Percentiles rank a stretch among this genome's conserved stretches.
Conservation (phyloP, 2,329 filamentous ascomycete genomes). For the Ophiostoma australiae region DNA sequence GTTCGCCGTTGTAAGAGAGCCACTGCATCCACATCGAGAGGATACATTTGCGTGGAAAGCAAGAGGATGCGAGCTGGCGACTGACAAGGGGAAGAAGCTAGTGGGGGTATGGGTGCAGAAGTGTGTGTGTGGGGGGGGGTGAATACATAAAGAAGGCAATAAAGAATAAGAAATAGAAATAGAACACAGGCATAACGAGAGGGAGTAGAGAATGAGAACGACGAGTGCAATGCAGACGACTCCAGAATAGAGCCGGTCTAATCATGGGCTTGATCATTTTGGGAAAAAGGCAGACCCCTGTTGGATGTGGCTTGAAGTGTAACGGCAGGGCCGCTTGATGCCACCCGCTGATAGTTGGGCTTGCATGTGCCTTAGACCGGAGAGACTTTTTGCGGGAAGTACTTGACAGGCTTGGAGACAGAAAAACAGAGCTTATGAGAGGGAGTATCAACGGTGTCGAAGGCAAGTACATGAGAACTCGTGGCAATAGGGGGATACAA, state of each 20-base stretch:
- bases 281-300: background rate
- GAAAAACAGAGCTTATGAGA: background rate
- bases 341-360: conserved; percentile 6
- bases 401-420: background rate
- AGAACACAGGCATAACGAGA: background rate
- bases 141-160: conserved; percentile 2
- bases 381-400: background rate
- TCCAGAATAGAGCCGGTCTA: conserved; percentile 2
- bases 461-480: background rate
- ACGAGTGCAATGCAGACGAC: background rate
- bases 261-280: conserved; percentile 11
- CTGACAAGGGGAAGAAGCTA: conserved; percentile 11
- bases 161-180: conserved; percentile 4
- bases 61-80: background rate
- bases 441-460: background rate
- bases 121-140: conserved; percentile 21
- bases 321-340: conserved; percentile 9
- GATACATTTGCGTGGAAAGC: conserved; percentile 14
- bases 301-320: background rate
- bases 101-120: conserved; percentile 15
- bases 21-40: conserved; percentile 6
- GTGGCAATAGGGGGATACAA: background rate
- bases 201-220: no score
- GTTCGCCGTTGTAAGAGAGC: background rate
- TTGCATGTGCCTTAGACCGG: background rate